Evolutionary conservation across 306 rosid species (phyloP), one percentile per base, ranked within the genome.

Genomic region (Prunus mongolica): DNA sequence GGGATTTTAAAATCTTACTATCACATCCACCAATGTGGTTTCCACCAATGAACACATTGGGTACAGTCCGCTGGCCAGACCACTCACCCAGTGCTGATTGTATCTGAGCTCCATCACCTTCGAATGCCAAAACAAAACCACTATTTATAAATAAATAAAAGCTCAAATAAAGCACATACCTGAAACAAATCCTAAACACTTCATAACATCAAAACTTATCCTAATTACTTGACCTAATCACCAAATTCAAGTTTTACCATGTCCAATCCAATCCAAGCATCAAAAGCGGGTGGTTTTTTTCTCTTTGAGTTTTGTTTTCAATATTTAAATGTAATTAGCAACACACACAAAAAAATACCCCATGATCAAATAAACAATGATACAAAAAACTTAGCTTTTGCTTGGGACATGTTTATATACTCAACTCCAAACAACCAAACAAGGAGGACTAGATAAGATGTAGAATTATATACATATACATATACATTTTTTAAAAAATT

Each of bases 21-120:
- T 95, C 97, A 32, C 97, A 95, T 80, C 99, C 98, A 70, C 97
- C 98, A 46, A 95, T 88, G 72, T 95, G 98, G 34, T 89, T 88
- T 76, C 97, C 97, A 3, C 87, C 93, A 6, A 95, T 88, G 71
- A 95, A 95, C 51, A 95, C 98, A 88, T 92, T 92, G 50, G 98
- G 98, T 79, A 95, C 98, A 7, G 98, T 89, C 54, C 85, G 61
- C 78, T 85, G 97, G 60, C 90, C 92, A 11, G 97, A 90, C 92
- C 88, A 87, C 88, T 89, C 83, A 12, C 38, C 75, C 45, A 95
- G 77, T 61, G 97, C 97, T 12, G 87, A 67, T 79, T 92, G 97
- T 79, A 92, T 64, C 27, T 89, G 82, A 50, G 74, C 63, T 71
- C 99, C 99, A 83, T 92, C 98, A 73, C 90, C 98, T 95, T 86